Conservation (phyloP, 2,329 filamentous ascomycete genomes). For the Penicillium sp. region DNA sequence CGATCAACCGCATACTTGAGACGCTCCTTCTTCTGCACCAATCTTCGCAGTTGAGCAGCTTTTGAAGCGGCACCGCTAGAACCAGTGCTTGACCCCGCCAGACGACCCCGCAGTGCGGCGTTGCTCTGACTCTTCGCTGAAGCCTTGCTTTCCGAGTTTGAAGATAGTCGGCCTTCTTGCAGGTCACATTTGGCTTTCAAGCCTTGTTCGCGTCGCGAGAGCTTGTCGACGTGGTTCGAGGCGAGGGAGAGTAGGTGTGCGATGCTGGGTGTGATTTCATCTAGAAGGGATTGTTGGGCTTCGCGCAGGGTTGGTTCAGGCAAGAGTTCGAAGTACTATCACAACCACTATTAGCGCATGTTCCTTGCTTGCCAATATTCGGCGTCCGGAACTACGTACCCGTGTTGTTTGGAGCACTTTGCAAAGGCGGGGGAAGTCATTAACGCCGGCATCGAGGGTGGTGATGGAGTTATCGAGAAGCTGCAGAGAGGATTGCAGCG, state of each 20-base stretch:
- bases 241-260: conserved; percentile 72
- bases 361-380: not conserved
- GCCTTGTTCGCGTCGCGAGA: conserved; percentile 75
- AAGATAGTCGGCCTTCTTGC: conserved; percentile 66
- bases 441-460: conserved; percentile 59
- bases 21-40: conserved; percentile 77
- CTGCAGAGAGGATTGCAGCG: conserved; percentile 57
- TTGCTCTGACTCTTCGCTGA: conserved; percentile 19
- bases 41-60: conserved; percentile 60
- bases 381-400: conserved; percentile 40
- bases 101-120: conserved; percentile 21
- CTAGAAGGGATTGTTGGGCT: conserved; percentile 77
- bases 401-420: conserved; percentile 61
- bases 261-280: conserved; percentile 86
- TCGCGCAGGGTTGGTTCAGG: conserved; percentile 75
- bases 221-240: conserved; percentile 75
- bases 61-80: conserved; percentile 35
- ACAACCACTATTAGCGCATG: not conserved
- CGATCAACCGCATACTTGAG: conserved; percentile 82
- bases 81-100: conserved; percentile 24
- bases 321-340: conserved; percentile 85
- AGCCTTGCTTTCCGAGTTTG: conserved; percentile 34
- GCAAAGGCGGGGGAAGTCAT: conserved; percentile 58
- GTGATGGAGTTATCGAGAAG: conserved; percentile 60
- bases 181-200: conserved; percentile 78